Evolutionary conservation across 2,329 filamentous ascomycete species (phyloP).

Genomic region (Zymoseptoria crescenta): DNA sequence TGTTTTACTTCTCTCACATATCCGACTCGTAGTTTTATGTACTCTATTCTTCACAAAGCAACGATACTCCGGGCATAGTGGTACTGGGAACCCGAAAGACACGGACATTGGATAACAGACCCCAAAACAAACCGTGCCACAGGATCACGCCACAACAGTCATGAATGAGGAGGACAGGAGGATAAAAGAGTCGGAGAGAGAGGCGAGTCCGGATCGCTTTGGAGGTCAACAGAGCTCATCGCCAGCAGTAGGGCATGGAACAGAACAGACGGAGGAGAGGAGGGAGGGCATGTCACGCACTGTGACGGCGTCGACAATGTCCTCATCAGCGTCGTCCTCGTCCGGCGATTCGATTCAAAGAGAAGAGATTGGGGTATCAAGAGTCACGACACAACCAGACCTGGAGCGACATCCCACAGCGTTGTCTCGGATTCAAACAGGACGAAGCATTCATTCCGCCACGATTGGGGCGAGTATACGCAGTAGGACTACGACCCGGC

Average conservation of each 20-base stretch:
- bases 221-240: slow-evolving; percentile 6
- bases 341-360: slow-evolving; percentile 30
- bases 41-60: neutral
- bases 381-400: slow-evolving; percentile 52
- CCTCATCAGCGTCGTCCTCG: slow-evolving; percentile 36
- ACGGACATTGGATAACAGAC: neutral
- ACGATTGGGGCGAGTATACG: slow-evolving; percentile 55
- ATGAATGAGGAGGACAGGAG: slow-evolving; percentile 50
- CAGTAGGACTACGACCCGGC: slow-evolving; percentile 29
- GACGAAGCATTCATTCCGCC: slow-evolving; percentile 59
- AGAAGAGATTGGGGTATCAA: slow-evolving; percentile 47
- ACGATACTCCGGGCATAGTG: neutral
- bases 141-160: slow-evolving; percentile 30
- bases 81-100: neutral
- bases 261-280: slow-evolving; percentile 32
- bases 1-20: neutral
- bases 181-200: slow-evolving; percentile 47
- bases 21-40: neutral
- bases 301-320: slow-evolving; percentile 43
- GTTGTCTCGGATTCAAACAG: slow-evolving; percentile 63
- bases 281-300: slow-evolving; percentile 49
- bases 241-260: slow-evolving; percentile 31
- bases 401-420: slow-evolving; percentile 65
- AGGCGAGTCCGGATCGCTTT: slow-evolving; percentile 42
- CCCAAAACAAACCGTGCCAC: neutral